Percentiles rank a stretch among this genome's conserved stretches.
Evolutionary conservation across 2,329 filamentous ascomycete species (phyloP).

Genomic region (Pseudogymnoascus sp.): DNA sequence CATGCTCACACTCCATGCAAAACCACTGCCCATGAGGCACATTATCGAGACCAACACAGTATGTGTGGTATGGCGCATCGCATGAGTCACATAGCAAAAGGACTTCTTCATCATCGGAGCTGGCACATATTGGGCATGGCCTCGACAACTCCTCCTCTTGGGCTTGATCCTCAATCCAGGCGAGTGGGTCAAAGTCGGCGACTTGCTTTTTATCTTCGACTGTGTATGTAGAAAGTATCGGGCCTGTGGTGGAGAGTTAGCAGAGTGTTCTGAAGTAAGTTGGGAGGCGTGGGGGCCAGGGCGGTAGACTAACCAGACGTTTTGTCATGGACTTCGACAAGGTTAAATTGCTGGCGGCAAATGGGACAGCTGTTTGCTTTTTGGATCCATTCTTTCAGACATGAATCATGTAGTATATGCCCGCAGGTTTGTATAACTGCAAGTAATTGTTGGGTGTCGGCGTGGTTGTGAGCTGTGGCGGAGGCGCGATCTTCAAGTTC

Average conservation of each 20-base stretch:
- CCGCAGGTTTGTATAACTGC: slow-evolving; percentile 68
- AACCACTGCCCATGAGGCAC: slow-evolving; percentile 80
- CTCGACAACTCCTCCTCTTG: slow-evolving; percentile 60
- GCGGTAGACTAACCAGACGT: slow-evolving; percentile 61
- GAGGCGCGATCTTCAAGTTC: slow-evolving; percentile 4
- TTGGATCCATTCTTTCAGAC: slow-evolving; percentile 89
- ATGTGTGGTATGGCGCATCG: slow-evolving; percentile 82
- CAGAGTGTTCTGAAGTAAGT: slow-evolving; percentile 15
- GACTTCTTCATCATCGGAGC: slow-evolving; percentile 72
- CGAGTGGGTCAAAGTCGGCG: slow-evolving; percentile 75
- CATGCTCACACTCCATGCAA: slow-evolving; percentile 70
- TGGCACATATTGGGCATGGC: slow-evolving; percentile 79
- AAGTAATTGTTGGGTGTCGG: slow-evolving; percentile 30
- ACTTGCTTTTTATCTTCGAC: slow-evolving; percentile 84
- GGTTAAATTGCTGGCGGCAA: slow-evolving; percentile 85
- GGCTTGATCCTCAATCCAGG: slow-evolving; percentile 66
- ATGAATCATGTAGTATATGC: slow-evolving; percentile 87
- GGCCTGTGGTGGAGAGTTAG: slow-evolving; percentile 36
- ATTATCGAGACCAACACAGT: slow-evolving; percentile 75
- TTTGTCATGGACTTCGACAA: slow-evolving; percentile 74
- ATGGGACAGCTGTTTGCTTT: slow-evolving; percentile 97
- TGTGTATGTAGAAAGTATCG: slow-evolving; percentile 48
- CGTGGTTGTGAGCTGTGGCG: slow-evolving; percentile 20
- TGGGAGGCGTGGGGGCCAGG: slow-evolving; percentile 12
- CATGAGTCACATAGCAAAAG: slow-evolving; percentile 88